Percentiles rank a stretch among this genome's conserved stretches.
These are phyloP conservation scores for Senecio squalidus DNA, from an alignment of 140 eudicot species.

Conservation along the genomic window DNA sequence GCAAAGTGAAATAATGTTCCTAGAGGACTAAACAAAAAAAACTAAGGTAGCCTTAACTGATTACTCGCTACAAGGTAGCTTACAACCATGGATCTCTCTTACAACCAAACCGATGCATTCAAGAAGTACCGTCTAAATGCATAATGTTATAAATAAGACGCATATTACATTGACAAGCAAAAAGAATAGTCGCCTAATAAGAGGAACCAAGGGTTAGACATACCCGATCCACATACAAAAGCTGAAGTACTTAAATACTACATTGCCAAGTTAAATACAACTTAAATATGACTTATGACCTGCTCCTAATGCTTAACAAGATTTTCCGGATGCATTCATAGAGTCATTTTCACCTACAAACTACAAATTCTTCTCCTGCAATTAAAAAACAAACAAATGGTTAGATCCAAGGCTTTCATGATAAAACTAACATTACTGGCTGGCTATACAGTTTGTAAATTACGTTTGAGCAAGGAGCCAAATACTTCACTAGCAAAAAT, in stretches of 20 bases:
- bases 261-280: constrained; percentile 20
- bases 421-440: neutral
- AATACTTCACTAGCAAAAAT: no score
- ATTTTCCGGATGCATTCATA: constrained; percentile 5
- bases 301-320: constrained; percentile 25
- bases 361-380: constrained; percentile 25
- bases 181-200: constrained; percentile 24
- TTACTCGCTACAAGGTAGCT: no score
- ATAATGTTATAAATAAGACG: constrained; percentile 14
- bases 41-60: no score
- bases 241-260: constrained; percentile 24
- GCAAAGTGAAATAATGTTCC: no score
- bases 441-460: no score
- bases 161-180: neutral
- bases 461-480: no score
- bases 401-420: constrained; percentile 8
- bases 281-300: constrained; percentile 16
- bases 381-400: constrained; percentile 6
- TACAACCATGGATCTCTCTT: no score
- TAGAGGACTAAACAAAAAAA: no score
- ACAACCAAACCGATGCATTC: no score
- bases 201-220: constrained; percentile 23
- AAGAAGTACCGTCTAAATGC: constrained; percentile 16
- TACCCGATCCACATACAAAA: constrained; percentile 23
- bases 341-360: constrained; percentile 29